Evolutionary conservation across 2,329 filamentous ascomycete genomes (phyloP), one percentile per base, ranked within the genome.

Genomic region (Didymella sp.): DNA sequence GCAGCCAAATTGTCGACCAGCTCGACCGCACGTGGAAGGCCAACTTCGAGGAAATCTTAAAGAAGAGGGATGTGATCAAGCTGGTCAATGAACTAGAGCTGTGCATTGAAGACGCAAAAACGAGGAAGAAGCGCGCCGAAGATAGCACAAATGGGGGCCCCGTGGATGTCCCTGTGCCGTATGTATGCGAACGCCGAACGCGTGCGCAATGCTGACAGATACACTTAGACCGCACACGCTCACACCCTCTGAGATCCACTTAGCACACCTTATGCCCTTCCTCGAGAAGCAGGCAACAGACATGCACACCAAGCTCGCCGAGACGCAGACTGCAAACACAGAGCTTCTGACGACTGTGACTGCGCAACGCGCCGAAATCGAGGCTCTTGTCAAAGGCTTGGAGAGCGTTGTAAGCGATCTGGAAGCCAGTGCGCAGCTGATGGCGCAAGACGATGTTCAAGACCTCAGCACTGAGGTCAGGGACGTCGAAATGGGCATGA

Each of bases 1-100:
- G 85, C 75, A 77, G 81, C 51, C 84, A 87, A 61, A 80, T 88
- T 61, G 83, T 84, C 38, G 79, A 80, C 47, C 82, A 86, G 63
- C 71, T 88, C 49, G 84, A 86, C 62, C 81, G 83, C 60, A 80
- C 81, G 48, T 85, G 84, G 60, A 81, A 76, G 70, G 79, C 70
- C 49, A 84, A 88, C 62, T 88, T 88, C 70, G 84, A 87, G n/a
- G 80, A 81, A 43, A 85, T 88, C 53, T 64, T 88, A 58, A 72
- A 71, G 27, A 82, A 87, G 64, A 74, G 85, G 48, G 78, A 84
- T 56, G 85, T 86, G 1, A 78, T 88, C 6, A 72, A 77, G 57
- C 80, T 82, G 21, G 73, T 89, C 60, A 88, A 88, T 69, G 84
- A 85, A 52, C 75, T 88, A 61, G 86, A 89, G 68, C 76, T 80